Evolutionary conservation across 345 rosid genomes (phyloP).

Genomic region (Kandelia obovata): DNA sequence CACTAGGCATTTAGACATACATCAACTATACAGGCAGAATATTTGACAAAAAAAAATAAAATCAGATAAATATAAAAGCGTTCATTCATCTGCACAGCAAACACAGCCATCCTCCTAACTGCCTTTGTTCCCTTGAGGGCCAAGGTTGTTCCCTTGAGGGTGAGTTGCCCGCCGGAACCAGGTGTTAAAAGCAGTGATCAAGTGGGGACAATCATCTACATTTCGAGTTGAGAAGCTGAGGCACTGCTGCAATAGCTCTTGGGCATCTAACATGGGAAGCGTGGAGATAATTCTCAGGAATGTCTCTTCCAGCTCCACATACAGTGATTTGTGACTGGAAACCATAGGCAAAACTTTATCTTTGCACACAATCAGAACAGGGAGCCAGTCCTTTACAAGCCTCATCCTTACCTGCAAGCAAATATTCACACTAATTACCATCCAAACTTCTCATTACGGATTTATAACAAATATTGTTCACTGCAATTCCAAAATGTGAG

Average conservation of each 20-base stretch:
- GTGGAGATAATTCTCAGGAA: conserved; percentile 66
- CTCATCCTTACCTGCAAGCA: conserved; percentile 56
- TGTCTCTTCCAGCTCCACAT: conserved; percentile 58
- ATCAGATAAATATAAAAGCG: no score
- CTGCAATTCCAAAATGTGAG: no score
- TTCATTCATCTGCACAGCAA: no score
- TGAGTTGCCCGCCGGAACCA: conserved; percentile 65
- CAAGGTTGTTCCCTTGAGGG: conserved; percentile 8
- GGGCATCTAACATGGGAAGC: conserved; percentile 48
- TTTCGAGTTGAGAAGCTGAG: conserved; percentile 4
- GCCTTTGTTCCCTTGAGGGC: no score
- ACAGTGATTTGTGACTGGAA: conserved; percentile 41
- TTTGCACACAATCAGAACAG: conserved; percentile 63
- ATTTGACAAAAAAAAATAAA: no score
- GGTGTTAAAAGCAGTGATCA: conserved; percentile 58
- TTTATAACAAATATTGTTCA: no score
- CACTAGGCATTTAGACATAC: no score
- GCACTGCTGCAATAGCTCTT: neutral
- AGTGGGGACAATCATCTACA: conserved; percentile 59
- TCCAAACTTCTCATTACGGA: neutral
- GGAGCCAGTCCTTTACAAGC: conserved; percentile 70
- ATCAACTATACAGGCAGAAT: no score
- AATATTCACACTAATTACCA: conserved; percentile 10
- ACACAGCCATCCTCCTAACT: no score
- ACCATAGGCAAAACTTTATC: conserved; percentile 40